These are phyloP conservation scores for Yarrowia divulgata DNA, from an alignment of 805 yeast species.

Conservation along the genomic window DNA sequence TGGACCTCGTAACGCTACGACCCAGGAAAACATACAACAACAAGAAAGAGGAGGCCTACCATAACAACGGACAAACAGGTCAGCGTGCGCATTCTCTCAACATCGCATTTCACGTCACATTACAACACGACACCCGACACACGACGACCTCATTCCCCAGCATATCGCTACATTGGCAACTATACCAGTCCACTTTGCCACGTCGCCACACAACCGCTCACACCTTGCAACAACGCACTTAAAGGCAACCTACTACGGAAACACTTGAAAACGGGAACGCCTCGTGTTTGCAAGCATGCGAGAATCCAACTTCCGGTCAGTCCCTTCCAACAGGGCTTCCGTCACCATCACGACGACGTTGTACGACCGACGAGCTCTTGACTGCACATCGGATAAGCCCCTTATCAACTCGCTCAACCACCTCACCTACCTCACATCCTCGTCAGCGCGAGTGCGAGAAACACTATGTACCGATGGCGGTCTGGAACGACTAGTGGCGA, in stretches of 20 bases:
- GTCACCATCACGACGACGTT: slow-evolving; percentile 86
- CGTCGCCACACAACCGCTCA: slow-evolving; percentile 17
- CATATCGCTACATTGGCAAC: background rate
- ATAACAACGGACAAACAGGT: background rate
- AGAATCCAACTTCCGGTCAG: slow-evolving; percentile 83
- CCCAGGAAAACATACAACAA: background rate
- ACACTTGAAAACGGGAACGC: background rate
- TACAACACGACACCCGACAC: slow-evolving; percentile 3
- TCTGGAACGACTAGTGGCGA: slow-evolving; percentile 82
- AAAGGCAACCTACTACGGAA: slow-evolving; percentile 10
- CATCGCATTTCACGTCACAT: slow-evolving; percentile 13
- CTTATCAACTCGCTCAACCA: slow-evolving; percentile 90
- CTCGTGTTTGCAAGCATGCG: slow-evolving; percentile 62
- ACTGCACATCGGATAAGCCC: slow-evolving; percentile 87
- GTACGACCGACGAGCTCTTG: slow-evolving; percentile 91
- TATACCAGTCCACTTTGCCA: slow-evolving; percentile 15
- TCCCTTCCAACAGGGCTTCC: slow-evolving; percentile 86
- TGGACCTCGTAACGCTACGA: background rate
- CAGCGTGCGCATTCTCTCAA: slow-evolving; percentile 1
- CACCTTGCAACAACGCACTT: slow-evolving; percentile 1
- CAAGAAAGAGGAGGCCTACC: slow-evolving; percentile 7
- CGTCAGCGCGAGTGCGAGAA: slow-evolving; percentile 88
- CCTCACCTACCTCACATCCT: slow-evolving; percentile 83
- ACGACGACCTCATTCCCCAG: background rate
- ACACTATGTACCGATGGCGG: slow-evolving; percentile 92